phyloP scores from a whole-genome alignment of 768 basidiomycete genomes.

The Tulasnella sp. region DNA sequence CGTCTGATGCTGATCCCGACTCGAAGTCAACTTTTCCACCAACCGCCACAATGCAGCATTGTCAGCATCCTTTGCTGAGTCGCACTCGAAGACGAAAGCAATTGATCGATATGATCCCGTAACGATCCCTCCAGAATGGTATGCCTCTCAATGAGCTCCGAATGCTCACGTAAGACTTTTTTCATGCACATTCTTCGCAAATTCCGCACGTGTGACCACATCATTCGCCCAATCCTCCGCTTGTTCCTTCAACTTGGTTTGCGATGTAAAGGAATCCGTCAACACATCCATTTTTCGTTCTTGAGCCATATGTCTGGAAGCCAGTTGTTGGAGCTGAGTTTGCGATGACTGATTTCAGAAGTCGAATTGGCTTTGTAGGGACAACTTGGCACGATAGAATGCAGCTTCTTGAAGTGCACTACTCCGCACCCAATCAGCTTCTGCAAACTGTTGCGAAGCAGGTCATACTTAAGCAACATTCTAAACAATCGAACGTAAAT shows the following conservation, averaged over 20 bases:
- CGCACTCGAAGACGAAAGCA: slow-evolving; percentile 58
- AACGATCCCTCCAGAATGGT: slow-evolving; percentile 46
- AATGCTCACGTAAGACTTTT: slow-evolving; percentile 49
- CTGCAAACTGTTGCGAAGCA: slow-evolving; percentile 62
- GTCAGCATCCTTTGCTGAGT: slow-evolving; percentile 72
- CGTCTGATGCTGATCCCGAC: slow-evolving; percentile 77
- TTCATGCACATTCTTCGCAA: slow-evolving; percentile 52
- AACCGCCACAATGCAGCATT: slow-evolving; percentile 47
- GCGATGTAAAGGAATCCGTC: slow-evolving; percentile 55
- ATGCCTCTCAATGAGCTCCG: slow-evolving; percentile 55
- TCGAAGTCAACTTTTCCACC: slow-evolving; percentile 53
- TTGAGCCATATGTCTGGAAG: slow-evolving; percentile 48
- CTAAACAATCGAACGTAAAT: too few species aligned
- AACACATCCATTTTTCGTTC: slow-evolving; percentile 64
- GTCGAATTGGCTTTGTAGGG: slow-evolving; percentile 64
- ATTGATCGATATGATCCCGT: slow-evolving; percentile 62
- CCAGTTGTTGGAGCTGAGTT: slow-evolving; percentile 45
- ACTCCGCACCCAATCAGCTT: slow-evolving; percentile 61
- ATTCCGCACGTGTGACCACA: slow-evolving; percentile 60
- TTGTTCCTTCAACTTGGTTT: slow-evolving; percentile 64
- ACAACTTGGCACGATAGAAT: slow-evolving; percentile 89
- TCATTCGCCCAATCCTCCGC: slow-evolving; percentile 68
- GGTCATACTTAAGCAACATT: slow-evolving; percentile 50
- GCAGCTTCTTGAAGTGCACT: slow-evolving; percentile 88
- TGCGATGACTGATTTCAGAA: slow-evolving; percentile 55